These are phyloP conservation scores for Mariannaea sp. DNA, from an alignment of 2,329 filamentous ascomycete genomes.

Conservation along the genomic window DNA sequence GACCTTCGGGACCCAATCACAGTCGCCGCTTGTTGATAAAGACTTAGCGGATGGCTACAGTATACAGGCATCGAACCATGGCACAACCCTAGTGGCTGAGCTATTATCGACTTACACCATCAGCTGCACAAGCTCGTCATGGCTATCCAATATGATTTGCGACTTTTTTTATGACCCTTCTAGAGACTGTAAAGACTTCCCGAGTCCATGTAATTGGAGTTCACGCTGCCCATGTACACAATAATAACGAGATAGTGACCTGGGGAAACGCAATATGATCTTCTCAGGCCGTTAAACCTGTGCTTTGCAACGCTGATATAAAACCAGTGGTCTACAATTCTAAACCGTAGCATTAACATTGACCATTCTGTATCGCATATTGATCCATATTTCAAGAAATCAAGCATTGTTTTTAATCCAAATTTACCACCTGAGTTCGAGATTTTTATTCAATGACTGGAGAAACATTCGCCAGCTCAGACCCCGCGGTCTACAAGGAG, in stretches of 20 bases:
- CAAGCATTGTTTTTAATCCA: no score
- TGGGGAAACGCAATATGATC: constrained; percentile 8
- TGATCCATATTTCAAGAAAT: neutral
- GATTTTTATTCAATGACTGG: constrained; percentile 12
- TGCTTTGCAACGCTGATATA: neutral
- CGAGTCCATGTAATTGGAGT: neutral
- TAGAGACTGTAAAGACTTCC: neutral
- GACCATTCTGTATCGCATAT: neutral
- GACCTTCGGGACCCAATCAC: constrained; percentile 16
- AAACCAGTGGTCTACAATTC: neutral
- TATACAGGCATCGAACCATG: neutral
- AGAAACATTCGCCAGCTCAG: constrained; percentile 32
- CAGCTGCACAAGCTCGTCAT: constrained; percentile 15
- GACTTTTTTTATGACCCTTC: neutral
- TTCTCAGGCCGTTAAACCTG: no score
- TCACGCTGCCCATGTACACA: neutral
- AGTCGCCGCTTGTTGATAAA: constrained; percentile 7
- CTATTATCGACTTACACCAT: neutral
- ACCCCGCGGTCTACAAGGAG: constrained; percentile 46
- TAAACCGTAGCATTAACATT: neutral
- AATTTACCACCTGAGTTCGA: no score
- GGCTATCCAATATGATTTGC: constrained; percentile 1
- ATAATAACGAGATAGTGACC: constrained; percentile 14
- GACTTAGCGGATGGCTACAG: neutral
- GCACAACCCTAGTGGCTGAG: neutral